phyloP scores from a whole-genome alignment of 225 moss, liverwort and hornwort genomes.

The Climacium dendroides region DNA sequence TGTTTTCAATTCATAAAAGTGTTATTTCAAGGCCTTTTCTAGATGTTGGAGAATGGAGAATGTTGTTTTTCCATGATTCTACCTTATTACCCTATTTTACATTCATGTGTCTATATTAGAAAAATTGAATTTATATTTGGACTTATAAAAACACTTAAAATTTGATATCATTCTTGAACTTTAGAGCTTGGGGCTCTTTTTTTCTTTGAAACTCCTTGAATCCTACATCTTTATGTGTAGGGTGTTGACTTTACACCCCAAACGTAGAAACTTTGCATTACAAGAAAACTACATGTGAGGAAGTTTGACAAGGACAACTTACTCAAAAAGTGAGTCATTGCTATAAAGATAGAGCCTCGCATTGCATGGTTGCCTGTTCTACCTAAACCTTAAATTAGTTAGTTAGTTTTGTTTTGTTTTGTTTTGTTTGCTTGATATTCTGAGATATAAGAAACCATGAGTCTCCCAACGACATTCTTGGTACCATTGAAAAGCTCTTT shows the following conservation, averaged over 20 bases:
- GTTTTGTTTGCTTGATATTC: too few species aligned
- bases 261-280: not conserved
- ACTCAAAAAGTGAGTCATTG: not conserved
- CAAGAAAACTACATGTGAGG: not conserved
- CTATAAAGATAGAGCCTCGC: not conserved
- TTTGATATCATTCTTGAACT: not conserved
- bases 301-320: not conserved
- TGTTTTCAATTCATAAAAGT: not conserved
- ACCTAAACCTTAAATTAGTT: too few species aligned
- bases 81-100: not conserved
- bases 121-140: not conserved
- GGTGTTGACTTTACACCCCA: rapidly evolving
- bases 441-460: too few species aligned
- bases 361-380: not conserved
- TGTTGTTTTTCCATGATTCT: not conserved
- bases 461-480: too few species aligned
- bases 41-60: too few species aligned
- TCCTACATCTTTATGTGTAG: rapidly evolving
- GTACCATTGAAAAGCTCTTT: too few species aligned
- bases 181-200: not conserved
- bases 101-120: not conserved
- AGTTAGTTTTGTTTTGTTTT: too few species aligned
- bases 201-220: rapidly evolving
- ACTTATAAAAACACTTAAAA: rapidly evolving
- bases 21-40: not conserved